These are phyloP conservation scores for Peltaster fructicola DNA, from an alignment of 2,329 filamentous ascomycete genomes.

Conservation along the genomic window DNA sequence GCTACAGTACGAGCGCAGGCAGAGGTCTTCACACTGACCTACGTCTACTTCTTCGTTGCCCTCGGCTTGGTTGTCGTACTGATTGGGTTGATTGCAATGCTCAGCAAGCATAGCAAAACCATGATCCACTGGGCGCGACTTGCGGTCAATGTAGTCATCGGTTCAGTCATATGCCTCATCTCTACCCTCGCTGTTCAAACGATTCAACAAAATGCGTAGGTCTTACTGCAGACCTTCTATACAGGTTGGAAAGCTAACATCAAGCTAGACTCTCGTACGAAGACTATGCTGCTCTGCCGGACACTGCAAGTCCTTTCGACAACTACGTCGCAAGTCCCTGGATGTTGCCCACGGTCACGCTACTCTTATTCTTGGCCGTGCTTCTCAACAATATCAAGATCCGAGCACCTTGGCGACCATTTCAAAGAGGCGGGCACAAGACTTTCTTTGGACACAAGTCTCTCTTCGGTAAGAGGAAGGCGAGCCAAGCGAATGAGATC, in stretches of 20 bases:
- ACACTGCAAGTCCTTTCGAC: slow-evolving; percentile 5
- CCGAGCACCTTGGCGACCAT: too few species aligned
- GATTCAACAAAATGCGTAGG: too few species aligned
- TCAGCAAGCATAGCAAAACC: slow-evolving; percentile 10
- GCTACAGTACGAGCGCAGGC: too few species aligned
- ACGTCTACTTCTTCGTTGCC: slow-evolving; percentile 14
- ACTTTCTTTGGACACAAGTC: too few species aligned
- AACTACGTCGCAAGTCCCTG: slow-evolving; percentile 13
- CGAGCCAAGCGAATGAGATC: too few species aligned
- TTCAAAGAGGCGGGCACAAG: too few species aligned
- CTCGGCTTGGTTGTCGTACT: slow-evolving; percentile 14
- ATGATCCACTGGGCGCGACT: slow-evolving; percentile 12
- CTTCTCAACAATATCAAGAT: slow-evolving; percentile 8
- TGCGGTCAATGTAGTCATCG: slow-evolving; percentile 9
- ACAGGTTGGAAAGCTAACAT: too few species aligned
- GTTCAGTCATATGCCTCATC: slow-evolving; percentile 14
- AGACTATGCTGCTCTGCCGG: slow-evolving; percentile 9
- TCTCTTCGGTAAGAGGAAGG: too few species aligned
- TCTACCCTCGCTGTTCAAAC: too few species aligned
- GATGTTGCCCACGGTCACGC: slow-evolving; percentile 17
- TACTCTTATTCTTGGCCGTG: slow-evolving; percentile 14
- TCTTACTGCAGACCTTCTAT: too few species aligned
- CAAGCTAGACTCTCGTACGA: too few species aligned
- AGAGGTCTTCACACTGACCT: slow-evolving; percentile 15
- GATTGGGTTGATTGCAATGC: slow-evolving; percentile 13